Base-by-base conservation (phyloP, 164 flowering plant genomes). In the Echeveria elegans region DNA sequence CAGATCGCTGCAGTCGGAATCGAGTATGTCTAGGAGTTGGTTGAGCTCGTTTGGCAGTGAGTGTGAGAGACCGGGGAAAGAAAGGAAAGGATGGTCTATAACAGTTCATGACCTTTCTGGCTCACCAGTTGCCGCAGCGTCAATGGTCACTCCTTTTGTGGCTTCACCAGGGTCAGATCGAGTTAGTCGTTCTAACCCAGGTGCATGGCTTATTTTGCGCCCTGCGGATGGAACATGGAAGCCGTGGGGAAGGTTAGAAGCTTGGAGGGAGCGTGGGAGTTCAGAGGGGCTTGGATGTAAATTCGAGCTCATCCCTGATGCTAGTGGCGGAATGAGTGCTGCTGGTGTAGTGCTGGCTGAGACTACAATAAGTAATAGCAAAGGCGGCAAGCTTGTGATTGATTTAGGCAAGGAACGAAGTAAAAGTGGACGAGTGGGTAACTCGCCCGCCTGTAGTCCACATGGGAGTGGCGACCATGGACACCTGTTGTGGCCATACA, bases 231-330 rank as follows among this genome's bases (percentile, higher is more conserved):
- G 75, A 31, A 80, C 86, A 0, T 85, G 89, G 88, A 76, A 78
- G 72, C 86, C 88, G 0, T 87, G 92, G 92, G 89, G 89, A 41
- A 79, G 88, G 11, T 84, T 87, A 19, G 86, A 87, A 74, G 88
- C 88, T 0, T 87, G 92, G 92, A 67, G 80, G 0, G 91, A 83
- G 62, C 70, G 70, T 1, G 78, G 76, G 5, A 3, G 30, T 52
- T 26, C 72, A 4, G 81, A 73, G 70, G 59, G 60, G 4, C 68
- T 85, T n/a, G 85, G 86, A 18, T 82, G 81, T 73, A 72, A 77
- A 5, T 82, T 87, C 68, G 82, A 81, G 36, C 77, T 83, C 60
- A 58, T 82, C 40, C 79, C 83, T 1, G 78, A 76, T 34, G 72
- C 67, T 21, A 56, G 32, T 29, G 32, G 58, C 9, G 58, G 58